These are phyloP conservation scores for Penstemon davidsonii DNA, from an alignment of 257 asterid species.

Conservation along the genomic window DNA sequence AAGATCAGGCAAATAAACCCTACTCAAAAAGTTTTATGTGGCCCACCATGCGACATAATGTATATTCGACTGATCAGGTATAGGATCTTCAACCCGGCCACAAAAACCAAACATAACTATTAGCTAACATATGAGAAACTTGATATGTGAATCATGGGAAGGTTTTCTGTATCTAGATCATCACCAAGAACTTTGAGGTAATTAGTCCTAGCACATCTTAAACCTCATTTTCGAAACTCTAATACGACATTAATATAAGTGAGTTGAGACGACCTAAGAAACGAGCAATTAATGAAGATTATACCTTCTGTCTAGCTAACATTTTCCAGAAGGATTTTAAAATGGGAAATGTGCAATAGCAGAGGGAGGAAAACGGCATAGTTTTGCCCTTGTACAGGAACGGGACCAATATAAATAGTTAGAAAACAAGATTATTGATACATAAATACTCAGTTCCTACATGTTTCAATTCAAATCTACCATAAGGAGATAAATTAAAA, in stretches of 20 bases:
- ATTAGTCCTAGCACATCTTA: neutral
- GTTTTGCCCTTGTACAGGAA: neutral
- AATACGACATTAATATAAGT: neutral
- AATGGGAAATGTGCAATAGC: neutral
- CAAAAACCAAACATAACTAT: neutral
- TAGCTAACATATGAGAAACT: neutral
- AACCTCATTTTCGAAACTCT: neutral
- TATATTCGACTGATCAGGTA: neutral
- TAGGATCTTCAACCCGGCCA: neutral
- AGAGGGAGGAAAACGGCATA: neutral
- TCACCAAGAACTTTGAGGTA: neutral
- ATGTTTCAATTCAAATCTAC: neutral
- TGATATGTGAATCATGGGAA: neutral
- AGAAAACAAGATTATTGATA: neutral
- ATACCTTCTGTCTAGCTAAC: neutral
- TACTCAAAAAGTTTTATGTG: neutral
- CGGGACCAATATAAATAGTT: conserved; percentile 1
- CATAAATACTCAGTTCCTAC: neutral
- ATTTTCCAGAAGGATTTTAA: neutral
- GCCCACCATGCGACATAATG: neutral
- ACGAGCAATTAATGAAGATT: neutral
- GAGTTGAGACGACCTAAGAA: neutral
- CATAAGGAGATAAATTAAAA: too few species aligned
- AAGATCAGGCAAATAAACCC: conserved; percentile 1
- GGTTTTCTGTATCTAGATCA: neutral